These are phyloP conservation scores for Hericium rajendrae DNA, from an alignment of 768 basidiomycete species.

Conservation along the genomic window DNA sequence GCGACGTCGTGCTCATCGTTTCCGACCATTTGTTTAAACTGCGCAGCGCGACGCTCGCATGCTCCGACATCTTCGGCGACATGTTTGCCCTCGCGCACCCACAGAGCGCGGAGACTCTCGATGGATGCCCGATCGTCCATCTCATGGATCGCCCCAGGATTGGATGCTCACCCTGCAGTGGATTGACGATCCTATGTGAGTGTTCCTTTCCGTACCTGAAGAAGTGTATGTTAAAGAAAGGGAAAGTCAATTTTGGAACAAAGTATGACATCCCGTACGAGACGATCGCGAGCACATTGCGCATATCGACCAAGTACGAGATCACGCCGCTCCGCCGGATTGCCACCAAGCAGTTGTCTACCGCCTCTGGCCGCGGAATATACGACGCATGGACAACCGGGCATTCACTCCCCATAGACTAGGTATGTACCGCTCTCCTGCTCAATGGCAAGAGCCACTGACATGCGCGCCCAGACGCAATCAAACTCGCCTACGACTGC, in stretches of 20 bases:
- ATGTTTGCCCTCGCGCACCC: constrained; percentile 30
- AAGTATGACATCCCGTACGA: constrained; percentile 18
- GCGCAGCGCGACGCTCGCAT: constrained; percentile 14
- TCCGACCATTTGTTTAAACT: constrained; percentile 12
- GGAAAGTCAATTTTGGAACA: constrained; percentile 18
- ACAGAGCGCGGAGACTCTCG: constrained; percentile 19
- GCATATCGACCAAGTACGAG: constrained; percentile 30
- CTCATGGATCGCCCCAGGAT: constrained; percentile 21
- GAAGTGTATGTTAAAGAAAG: background rate
- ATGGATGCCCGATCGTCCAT: constrained; percentile 23
- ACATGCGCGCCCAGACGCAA: constrained; percentile 20
- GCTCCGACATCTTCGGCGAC: constrained; percentile 23
- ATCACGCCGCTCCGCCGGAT: constrained; percentile 20
- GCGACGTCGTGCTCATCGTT: constrained; percentile 26
- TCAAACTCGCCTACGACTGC: constrained; percentile 25
- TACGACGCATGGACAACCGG: constrained; percentile 19
- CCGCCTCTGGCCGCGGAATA: constrained; percentile 22
- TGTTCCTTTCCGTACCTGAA: background rate
- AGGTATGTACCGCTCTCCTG: constrained; percentile 15
- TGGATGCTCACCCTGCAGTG: constrained; percentile 23
- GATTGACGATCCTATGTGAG: constrained; percentile 27
- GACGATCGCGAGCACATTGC: constrained; percentile 19
- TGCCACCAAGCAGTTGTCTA: constrained; percentile 17
- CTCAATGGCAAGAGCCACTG: background rate
- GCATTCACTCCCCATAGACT: constrained; percentile 22